A percentile compares a stretch with the other conserved stretches of the same genome.
These are phyloP conservation scores for Annulohypoxylon stygium DNA, from an alignment of 495 filamentous ascomycete genomes.

Conservation along the genomic window DNA sequence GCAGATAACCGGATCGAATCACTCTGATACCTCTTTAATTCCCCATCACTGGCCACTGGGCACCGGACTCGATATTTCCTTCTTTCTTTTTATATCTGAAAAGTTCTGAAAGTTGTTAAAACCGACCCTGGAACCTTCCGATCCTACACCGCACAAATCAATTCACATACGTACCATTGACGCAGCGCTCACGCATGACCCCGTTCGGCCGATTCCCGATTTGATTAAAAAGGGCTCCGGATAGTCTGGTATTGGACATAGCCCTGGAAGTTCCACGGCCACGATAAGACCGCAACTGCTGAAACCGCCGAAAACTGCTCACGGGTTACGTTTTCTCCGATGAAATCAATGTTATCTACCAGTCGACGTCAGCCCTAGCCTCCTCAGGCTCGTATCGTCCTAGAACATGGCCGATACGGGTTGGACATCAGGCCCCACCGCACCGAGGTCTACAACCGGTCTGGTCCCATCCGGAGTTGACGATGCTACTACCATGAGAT, in stretches of 20 bases:
- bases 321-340: slow-evolving; percentile 17
- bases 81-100: slow-evolving; percentile 13
- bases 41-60: neutral
- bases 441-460: slow-evolving; percentile 46
- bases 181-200: slow-evolving; percentile 28
- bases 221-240: slow-evolving; percentile 12
- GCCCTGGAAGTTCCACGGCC: slow-evolving; percentile 10
- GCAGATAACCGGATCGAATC: slow-evolving; percentile 29
- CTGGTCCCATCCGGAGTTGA: slow-evolving; percentile 45
- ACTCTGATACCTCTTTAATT: slow-evolving; percentile 22
- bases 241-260: slow-evolving; percentile 11
- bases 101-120: neutral
- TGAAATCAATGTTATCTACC: slow-evolving; percentile 47
- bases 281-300: slow-evolving; percentile 32
- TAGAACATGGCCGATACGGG: slow-evolving; percentile 49
- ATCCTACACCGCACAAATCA: slow-evolving; percentile 3
- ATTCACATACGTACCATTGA: slow-evolving; percentile 11
- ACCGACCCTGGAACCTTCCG: neutral
- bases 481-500: slow-evolving; percentile 43
- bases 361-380: slow-evolving; percentile 43
- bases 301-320: neutral
- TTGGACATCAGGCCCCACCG: slow-evolving; percentile 37
- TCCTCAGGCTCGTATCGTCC: slow-evolving; percentile 44
- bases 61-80: slow-evolving; percentile 15
- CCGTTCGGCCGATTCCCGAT: slow-evolving; percentile 33